phyloP scores from a whole-genome alignment of 2,329 filamentous ascomycete species.

The Cercospora brassicicola region DNA sequence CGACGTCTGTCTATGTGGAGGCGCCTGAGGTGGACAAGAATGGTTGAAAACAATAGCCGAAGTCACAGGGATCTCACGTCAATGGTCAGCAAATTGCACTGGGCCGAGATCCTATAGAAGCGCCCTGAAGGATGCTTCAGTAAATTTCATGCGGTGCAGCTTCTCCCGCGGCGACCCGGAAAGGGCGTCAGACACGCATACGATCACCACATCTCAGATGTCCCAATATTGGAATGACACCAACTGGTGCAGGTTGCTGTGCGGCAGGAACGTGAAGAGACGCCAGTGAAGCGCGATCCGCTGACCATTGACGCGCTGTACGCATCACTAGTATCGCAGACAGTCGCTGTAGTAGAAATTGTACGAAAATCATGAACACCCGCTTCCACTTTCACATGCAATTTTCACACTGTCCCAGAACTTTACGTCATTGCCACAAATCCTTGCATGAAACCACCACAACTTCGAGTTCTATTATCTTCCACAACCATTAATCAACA shows the following conservation, averaged over 20 bases:
- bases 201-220: background rate
- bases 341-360: background rate
- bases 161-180: background rate
- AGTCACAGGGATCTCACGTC: background rate
- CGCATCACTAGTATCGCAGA: background rate
- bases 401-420: background rate
- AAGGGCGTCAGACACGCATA: background rate
- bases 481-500: background rate
- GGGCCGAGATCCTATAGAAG: background rate
- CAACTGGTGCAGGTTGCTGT: background rate
- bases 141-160: background rate
- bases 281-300: background rate
- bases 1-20: background rate
- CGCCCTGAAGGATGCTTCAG: background rate
- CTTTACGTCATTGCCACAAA: slow-evolving; percentile 2
- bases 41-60: background rate
- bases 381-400: background rate
- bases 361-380: background rate
- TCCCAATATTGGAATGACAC: background rate
- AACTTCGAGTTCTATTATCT: background rate
- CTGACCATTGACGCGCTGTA: background rate
- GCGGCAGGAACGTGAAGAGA: background rate
- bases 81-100: background rate
- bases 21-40: background rate
- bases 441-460: background rate